Conservation (phyloP, 805 yeast species). For the Wilhelminamyces savonicus region DNA sequence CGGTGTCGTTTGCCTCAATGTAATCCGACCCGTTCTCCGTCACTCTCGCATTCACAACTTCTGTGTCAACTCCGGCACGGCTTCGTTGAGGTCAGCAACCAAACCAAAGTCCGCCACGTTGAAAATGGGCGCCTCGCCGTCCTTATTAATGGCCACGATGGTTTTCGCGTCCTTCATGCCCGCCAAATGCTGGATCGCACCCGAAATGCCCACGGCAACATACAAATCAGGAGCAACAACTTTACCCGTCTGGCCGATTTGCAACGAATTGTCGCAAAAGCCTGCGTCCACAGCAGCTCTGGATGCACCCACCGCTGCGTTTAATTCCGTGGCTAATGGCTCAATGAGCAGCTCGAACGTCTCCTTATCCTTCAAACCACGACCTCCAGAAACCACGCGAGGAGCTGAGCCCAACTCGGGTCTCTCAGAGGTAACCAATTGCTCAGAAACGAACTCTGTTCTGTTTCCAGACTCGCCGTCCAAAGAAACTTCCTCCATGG, state of each 20-base stretch:
- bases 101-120: slow-evolving; percentile 85
- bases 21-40: too few species aligned
- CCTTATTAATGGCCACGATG: slow-evolving; percentile 92
- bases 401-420: slow-evolving; percentile 87
- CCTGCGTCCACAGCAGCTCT: slow-evolving; percentile 98
- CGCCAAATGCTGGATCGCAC: slow-evolving; percentile 97
- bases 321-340: slow-evolving; percentile 78
- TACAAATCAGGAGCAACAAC: slow-evolving; percentile 95
- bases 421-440: slow-evolving; percentile 70
- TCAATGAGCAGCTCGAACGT: slow-evolving; percentile 69
- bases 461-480: slow-evolving; percentile 31
- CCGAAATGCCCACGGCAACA: slow-evolving; percentile 89
- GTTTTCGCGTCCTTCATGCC: slow-evolving; percentile 97
- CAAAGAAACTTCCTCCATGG: slow-evolving; percentile 43
- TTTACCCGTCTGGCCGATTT: slow-evolving; percentile 97
- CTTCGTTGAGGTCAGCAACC: slow-evolving; percentile 81
- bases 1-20: too few species aligned
- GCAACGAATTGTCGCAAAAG: slow-evolving; percentile 90
- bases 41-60: slow-evolving; percentile 44
- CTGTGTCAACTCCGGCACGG: slow-evolving; percentile 84
- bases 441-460: slow-evolving; percentile 69
- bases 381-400: slow-evolving; percentile 84
- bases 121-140: slow-evolving; percentile 90
- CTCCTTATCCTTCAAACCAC: slow-evolving; percentile 87
- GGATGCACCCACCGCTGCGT: slow-evolving; percentile 96